Evolutionary conservation across 768 basidiomycete species (phyloP).

Genomic region (Agaricus blazei): DNA sequence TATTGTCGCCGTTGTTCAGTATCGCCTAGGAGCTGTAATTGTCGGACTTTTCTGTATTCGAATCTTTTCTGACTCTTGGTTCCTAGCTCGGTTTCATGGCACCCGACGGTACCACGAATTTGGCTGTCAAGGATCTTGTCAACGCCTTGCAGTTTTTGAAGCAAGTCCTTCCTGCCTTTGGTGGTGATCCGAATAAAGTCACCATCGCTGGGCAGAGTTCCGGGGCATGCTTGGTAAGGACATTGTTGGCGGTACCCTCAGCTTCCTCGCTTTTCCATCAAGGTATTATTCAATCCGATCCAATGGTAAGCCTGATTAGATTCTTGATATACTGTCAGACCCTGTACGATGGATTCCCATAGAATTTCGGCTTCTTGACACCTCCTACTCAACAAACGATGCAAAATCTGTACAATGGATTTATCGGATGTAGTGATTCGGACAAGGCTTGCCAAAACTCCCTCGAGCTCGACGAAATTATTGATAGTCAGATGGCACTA

Average conservation of each 20-base stretch:
- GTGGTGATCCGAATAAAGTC: conserved; percentile 59
- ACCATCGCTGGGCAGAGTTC: conserved; percentile 81
- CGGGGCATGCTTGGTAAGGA: conserved; percentile 74
- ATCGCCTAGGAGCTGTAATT: conserved; percentile 74
- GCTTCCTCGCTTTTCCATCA: conserved; percentile 69
- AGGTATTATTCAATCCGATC: conserved; percentile 83
- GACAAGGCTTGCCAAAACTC: conserved; percentile 46
- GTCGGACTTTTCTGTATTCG: neutral
- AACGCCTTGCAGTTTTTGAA: conserved; percentile 61
- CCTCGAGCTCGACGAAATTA: conserved; percentile 44
- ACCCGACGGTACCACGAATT: conserved; percentile 65
- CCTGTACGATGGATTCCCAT: conserved; percentile 5
- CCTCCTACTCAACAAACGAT: conserved; percentile 47
- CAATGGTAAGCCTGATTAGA: conserved; percentile 51
- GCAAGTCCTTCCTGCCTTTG: conserved; percentile 54
- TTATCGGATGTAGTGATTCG: conserved; percentile 40
- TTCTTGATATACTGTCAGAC: neutral
- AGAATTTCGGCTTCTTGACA: conserved; percentile 73
- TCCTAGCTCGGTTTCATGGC: conserved; percentile 69
- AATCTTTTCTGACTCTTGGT: conserved; percentile 7
- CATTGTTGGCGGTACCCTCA: conserved; percentile 67
- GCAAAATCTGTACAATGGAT: conserved; percentile 44
- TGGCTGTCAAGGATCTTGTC: conserved; percentile 66
- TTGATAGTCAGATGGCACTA: conserved; percentile 48
- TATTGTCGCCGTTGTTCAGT: conserved; percentile 79